Evolutionary conservation across 2,329 filamentous ascomycete species (phyloP).

Genomic region (Colletotrichum lupini): DNA sequence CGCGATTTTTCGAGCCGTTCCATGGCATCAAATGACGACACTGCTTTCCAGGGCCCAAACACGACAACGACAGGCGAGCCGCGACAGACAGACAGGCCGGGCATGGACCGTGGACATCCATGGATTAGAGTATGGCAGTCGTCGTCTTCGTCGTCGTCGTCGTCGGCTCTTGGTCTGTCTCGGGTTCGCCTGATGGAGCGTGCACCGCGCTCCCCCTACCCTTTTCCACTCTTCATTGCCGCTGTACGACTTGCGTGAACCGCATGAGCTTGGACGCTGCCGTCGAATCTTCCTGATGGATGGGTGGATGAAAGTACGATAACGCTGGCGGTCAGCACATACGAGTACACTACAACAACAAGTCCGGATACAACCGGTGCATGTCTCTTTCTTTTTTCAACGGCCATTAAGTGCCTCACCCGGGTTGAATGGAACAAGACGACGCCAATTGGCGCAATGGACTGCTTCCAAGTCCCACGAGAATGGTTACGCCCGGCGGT

Average conservation of each 20-base stretch:
- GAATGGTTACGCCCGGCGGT: not conserved
- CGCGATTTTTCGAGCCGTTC: slow-evolving; percentile 31
- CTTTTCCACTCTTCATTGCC: not conserved
- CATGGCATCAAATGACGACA: slow-evolving; percentile 31
- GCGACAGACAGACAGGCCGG: not conserved
- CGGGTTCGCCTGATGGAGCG: slow-evolving; percentile 12
- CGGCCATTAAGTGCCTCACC: slow-evolving; percentile 29
- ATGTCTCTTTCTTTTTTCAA: slow-evolving; percentile 13
- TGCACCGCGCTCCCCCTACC: slow-evolving; percentile 7
- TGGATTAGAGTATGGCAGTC: not conserved
- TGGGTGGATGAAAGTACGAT: slow-evolving; percentile 2
- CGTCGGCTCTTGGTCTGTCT: slow-evolving; percentile 11
- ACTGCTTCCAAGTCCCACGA: not conserved
- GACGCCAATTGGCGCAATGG: slow-evolving; percentile 19
- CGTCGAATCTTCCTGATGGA: not conserved
- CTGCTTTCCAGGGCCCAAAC: not conserved
- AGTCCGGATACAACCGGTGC: not conserved
- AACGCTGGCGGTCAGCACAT: slow-evolving; percentile 23
- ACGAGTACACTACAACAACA: not conserved
- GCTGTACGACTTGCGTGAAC: not conserved
- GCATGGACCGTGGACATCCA: not conserved
- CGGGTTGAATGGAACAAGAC: slow-evolving; percentile 13
- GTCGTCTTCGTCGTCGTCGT: not conserved
- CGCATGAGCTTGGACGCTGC: slow-evolving; percentile 4
- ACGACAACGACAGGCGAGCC: not conserved